Conservation (phyloP, 2,329 filamentous ascomycete genomes). For the Fusarium secorum region DNA sequence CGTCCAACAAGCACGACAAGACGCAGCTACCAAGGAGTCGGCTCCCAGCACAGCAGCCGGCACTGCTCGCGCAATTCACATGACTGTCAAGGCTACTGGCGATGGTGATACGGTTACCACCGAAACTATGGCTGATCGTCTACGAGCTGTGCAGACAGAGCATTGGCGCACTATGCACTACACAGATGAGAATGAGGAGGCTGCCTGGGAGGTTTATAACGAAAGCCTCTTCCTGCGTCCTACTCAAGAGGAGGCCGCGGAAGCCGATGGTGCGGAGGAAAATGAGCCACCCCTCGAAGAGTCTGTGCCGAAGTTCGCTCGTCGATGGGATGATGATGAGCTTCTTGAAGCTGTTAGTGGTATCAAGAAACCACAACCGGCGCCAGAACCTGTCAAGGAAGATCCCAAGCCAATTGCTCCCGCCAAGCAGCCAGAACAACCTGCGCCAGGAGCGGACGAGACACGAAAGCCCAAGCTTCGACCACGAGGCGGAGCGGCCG, state of each 20-base stretch:
- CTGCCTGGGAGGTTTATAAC: slow-evolving; percentile 79
- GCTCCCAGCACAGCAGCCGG: slow-evolving; percentile 46
- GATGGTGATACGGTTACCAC: slow-evolving; percentile 71
- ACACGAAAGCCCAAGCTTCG: slow-evolving; percentile 41
- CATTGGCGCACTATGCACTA: slow-evolving; percentile 82
- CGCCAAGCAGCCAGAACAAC: slow-evolving; percentile 22
- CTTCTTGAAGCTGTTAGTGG: slow-evolving; percentile 57
- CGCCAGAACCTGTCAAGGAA: slow-evolving; percentile 40
- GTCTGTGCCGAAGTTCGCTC: slow-evolving; percentile 50
- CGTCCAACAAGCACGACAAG: slow-evolving; percentile 70
- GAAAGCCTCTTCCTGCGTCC: slow-evolving; percentile 66
- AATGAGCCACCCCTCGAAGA: slow-evolving; percentile 44
- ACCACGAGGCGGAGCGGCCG: slow-evolving; percentile 38
- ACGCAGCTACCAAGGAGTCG: slow-evolving; percentile 50
- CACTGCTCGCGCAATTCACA: slow-evolving; percentile 80
- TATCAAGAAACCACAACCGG: slow-evolving; percentile 50
- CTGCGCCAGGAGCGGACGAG: slow-evolving; percentile 35
- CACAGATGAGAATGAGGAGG: slow-evolving; percentile 79
- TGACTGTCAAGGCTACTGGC: slow-evolving; percentile 81
- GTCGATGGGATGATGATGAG: slow-evolving; percentile 55
- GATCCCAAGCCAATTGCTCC: slow-evolving; percentile 40
- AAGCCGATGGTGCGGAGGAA: slow-evolving; percentile 26
- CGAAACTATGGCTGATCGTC: slow-evolving; percentile 76
- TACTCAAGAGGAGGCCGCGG: slow-evolving; percentile 17
- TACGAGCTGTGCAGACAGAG: slow-evolving; percentile 82